A percentile compares a stretch with the other conserved stretches of the same genome.
These are phyloP conservation scores for Cordyceps militaris DNA, from an alignment of 2,329 filamentous ascomycete species.

Conservation along the genomic window DNA sequence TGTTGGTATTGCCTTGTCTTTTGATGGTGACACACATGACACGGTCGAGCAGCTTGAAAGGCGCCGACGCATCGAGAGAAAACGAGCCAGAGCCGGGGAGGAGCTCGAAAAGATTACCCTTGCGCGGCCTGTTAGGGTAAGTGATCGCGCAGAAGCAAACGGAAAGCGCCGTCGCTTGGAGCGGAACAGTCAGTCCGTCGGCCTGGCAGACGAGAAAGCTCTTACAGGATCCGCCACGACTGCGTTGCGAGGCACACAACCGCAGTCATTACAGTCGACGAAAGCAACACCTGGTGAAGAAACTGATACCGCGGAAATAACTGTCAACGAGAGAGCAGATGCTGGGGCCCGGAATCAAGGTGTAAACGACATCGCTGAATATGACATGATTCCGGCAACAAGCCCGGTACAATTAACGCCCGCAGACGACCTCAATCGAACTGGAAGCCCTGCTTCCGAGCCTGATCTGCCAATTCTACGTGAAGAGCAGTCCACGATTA, in stretches of 20 bases:
- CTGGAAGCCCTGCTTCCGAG: conserved; percentile 20
- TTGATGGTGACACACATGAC: conserved; percentile 31
- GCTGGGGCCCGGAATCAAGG: conserved; percentile 11
- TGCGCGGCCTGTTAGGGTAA: conserved; percentile 18
- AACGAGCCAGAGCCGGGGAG: conserved; percentile 33
- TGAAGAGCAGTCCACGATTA: conserved; percentile 14
- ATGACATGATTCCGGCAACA: conserved; percentile 34
- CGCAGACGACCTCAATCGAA: conserved; percentile 19
- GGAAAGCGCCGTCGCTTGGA: conserved; percentile 19
- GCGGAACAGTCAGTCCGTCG: neutral
- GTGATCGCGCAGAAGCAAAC: conserved; percentile 18
- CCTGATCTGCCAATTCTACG: conserved; percentile 28
- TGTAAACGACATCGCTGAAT: conserved; percentile 18
- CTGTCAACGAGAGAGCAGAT: conserved; percentile 10
- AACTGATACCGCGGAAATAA: conserved; percentile 14
- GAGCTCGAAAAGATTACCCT: conserved; percentile 37
- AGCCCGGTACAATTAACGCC: conserved; percentile 27
- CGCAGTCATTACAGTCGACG: conserved; percentile 22
- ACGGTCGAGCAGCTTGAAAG: conserved; percentile 37
- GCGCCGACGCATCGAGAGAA: conserved; percentile 30
- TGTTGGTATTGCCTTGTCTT: conserved; percentile 20
- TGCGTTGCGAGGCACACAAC: conserved; percentile 20
- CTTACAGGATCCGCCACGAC: neutral
- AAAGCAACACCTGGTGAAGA: conserved; percentile 27
- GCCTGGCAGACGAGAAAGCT: neutral